Evolutionary conservation across 2,329 filamentous ascomycete species (phyloP).

Genomic region (Neopestalotiopsis rosae): DNA sequence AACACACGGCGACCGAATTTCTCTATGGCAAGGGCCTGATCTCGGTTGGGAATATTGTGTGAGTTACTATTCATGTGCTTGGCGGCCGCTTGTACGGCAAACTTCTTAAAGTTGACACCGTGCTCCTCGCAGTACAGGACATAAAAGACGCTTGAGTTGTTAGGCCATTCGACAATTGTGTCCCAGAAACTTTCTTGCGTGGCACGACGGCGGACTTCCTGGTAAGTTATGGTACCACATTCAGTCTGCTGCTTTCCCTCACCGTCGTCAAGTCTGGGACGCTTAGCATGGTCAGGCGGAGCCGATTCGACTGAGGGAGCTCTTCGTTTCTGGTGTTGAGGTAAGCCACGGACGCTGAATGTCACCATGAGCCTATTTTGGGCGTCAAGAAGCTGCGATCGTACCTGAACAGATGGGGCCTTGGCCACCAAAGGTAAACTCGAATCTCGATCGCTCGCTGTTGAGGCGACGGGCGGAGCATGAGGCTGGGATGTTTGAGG

Average conservation of each 20-base stretch:
- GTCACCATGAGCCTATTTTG: neutral
- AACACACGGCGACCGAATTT: constrained; percentile 40
- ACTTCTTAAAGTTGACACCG: constrained; percentile 39
- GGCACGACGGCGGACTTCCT: constrained; percentile 22
- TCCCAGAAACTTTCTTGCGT: constrained; percentile 26
- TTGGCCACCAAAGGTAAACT: neutral
- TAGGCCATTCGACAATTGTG: constrained; percentile 35
- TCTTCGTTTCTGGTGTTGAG: constrained; percentile 3
- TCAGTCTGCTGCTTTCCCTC: neutral
- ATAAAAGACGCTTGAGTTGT: constrained; percentile 36
- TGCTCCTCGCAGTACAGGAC: constrained; percentile 47
- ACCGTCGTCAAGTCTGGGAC: neutral
- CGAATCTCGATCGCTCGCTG: neutral
- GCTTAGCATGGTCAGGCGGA: neutral
- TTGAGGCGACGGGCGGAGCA: neutral
- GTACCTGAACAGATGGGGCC: neutral
- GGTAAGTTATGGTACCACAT: neutral
- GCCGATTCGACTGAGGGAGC: neutral
- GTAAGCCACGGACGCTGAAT: neutral
- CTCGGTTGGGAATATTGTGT: constrained; percentile 38
- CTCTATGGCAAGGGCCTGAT: constrained; percentile 34
- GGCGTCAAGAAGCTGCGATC: neutral
- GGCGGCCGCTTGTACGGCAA: constrained; percentile 41
- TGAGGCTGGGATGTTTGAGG: neutral
- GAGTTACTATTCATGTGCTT: constrained; percentile 41